Conservation (phyloP, 768 basidiomycete species). For the Tylopilus sp. region DNA sequence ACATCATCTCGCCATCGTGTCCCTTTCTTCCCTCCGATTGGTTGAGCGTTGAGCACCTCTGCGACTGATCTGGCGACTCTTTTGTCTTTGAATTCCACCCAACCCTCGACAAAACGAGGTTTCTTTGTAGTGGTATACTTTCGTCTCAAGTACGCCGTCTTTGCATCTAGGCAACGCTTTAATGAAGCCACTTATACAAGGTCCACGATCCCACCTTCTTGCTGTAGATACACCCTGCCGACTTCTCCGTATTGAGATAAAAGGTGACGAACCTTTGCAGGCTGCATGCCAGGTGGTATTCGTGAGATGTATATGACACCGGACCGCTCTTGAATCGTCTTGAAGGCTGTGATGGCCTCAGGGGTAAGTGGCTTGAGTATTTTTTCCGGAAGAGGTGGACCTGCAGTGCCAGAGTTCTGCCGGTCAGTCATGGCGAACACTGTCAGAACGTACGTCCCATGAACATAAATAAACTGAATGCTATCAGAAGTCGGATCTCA, state of each 20-base stretch:
- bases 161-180: constrained; percentile 54
- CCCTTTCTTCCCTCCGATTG: constrained; percentile 92
- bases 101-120: constrained; percentile 90
- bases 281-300: constrained; percentile 97
- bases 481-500: no score
- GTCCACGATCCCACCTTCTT: constrained; percentile 62
- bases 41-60: constrained; percentile 92
- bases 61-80: constrained; percentile 85
- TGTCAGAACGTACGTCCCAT: no score
- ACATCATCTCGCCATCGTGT: constrained; percentile 93
- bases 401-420: no score
- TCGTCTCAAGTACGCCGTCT: constrained; percentile 77
- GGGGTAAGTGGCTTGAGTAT: constrained; percentile 70
- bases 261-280: constrained; percentile 90
- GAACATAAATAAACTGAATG: no score
- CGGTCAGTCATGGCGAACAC: no score
- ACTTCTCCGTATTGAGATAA: constrained; percentile 89
- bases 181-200: neutral
- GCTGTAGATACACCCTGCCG: constrained; percentile 89
- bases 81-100: constrained; percentile 98
- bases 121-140: constrained; percentile 84
- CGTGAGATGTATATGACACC: constrained; percentile 94
- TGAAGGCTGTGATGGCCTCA: constrained; percentile 73
- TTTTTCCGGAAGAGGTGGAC: constrained; percentile 39
- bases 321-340: constrained; percentile 67